Conservation (phyloP, 768 basidiomycete species). For the Leccinellum rugosiceps region DNA sequence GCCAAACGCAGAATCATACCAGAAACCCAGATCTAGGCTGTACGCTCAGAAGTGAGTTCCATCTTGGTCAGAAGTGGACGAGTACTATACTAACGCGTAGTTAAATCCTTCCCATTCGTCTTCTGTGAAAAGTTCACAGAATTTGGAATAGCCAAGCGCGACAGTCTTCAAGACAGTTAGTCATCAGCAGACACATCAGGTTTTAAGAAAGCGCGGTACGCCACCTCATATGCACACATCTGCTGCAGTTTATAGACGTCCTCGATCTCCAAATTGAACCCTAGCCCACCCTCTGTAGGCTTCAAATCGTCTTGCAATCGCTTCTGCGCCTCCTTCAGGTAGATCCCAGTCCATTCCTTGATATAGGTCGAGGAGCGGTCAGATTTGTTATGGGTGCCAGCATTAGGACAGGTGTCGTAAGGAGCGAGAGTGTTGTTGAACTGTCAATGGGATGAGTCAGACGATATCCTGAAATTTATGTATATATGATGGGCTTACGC, state of each 20-base stretch:
- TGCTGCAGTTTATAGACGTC: constrained; percentile 79
- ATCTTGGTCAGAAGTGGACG: neutral
- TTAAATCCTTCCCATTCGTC: constrained; percentile 94
- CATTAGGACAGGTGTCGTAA: constrained; percentile 78
- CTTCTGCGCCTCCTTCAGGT: constrained; percentile 61
- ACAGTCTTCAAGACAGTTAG: constrained; percentile 59
- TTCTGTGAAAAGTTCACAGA: constrained; percentile 86
- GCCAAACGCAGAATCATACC: constrained; percentile 76
- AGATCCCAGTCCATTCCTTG: constrained; percentile 63
- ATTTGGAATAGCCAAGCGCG: constrained; percentile 85
- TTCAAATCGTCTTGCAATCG: constrained; percentile 56
- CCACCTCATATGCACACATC: constrained; percentile 81
- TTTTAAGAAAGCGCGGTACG: neutral
- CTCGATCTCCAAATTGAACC: constrained; percentile 59
- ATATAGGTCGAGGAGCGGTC: constrained; percentile 60
- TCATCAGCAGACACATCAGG: neutral
- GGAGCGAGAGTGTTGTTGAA: constrained; percentile 88
- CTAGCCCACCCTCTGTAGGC: constrained; percentile 27
- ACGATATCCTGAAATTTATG: constrained; percentile 5
- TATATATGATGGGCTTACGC: constrained; percentile 38
- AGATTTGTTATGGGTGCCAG: constrained; percentile 41
- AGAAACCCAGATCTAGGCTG: constrained; percentile 23
- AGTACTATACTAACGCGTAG: constrained; percentile 62
- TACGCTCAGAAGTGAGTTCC: neutral
- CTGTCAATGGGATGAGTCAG: constrained; percentile 26